Base-by-base conservation (phyloP, 305 asterid species). In the Euphrasia arctica region DNA sequence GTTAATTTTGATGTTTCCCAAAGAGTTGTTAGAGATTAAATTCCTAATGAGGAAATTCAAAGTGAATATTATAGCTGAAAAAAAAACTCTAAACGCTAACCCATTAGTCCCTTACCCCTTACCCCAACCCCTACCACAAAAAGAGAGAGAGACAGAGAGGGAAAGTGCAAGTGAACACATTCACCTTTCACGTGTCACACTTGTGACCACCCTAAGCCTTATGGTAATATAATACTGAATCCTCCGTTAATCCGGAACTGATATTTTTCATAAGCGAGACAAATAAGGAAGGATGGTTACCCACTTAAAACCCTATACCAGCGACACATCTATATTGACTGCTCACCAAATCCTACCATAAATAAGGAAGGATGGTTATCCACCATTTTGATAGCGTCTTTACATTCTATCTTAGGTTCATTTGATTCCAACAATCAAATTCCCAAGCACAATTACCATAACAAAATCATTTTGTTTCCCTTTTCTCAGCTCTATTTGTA, bases 251-350 rank as follows among this genome's bases (percentile, higher is more conserved):
- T 54, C 60, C 63, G 45, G 15, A 31, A 58, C 57, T 64, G 62
- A 27, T n/a, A 29, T 13, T 51, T 60, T 47, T 43, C 58, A 27
- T 28, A 65, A 65, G 11, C 5, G 10, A n/a, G 14, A 51, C 58
- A 58, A 60, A 41, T 54, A 60, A 11, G 15, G 69, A 58, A 42
- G 54, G 34, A 31, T 31, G 34, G 15, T 8, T 5, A 56, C 22
- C 62, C 51, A 58, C 5, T 41, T 13, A 8, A 1, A 66, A 31
- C 15, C 41, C 43, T 41, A 10, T 11, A 45, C 60, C 25, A 18
- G 51, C 18, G 41, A 57, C 52, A 32, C 43, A 59, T 59, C 42
- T 71, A 71, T 62, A 13, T 10, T 7, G 42, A n/a, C 51, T 61
- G 51, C 32, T 39, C 15, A 0, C 68, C 62, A 65, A 52, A 39